Conservation (phyloP, 202 grass and related monocot species). For the Panicum virgatum region DNA sequence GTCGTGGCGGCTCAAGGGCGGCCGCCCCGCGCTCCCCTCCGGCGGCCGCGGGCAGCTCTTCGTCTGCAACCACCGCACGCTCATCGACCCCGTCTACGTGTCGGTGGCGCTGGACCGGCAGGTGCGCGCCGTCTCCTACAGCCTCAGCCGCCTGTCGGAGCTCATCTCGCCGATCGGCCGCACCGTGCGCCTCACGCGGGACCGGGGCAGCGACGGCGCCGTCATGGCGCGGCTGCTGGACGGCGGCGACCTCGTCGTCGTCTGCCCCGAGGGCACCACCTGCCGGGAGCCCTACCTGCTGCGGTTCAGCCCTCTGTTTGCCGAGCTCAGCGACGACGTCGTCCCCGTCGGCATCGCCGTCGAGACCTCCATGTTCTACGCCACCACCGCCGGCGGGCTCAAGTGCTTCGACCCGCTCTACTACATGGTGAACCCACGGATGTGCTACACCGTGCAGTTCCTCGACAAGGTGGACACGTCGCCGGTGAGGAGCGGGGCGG, state of each 20-base stretch:
- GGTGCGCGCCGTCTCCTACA: conserved; percentile 71
- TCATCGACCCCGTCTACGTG: conserved; percentile 69
- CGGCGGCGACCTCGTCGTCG: conserved; percentile 45
- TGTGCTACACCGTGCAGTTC: conserved; percentile 67
- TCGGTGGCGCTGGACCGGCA: conserved; percentile 46
- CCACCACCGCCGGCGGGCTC: conserved; percentile 62
- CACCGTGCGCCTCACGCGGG: conserved; percentile 48
- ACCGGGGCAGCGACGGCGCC: conserved; percentile 29
- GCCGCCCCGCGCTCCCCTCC: not conserved
- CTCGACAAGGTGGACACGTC: conserved; percentile 44
- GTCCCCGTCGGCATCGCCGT: conserved; percentile 59
- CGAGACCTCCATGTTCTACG: conserved; percentile 71
- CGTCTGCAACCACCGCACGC: conserved; percentile 82
- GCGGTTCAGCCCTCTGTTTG: conserved; percentile 78
- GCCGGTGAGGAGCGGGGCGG: not conserved
- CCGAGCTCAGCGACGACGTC: conserved; percentile 62
- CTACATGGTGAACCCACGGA: conserved; percentile 60
- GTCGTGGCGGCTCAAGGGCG: conserved; percentile 55
- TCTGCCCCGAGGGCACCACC: conserved; percentile 64
- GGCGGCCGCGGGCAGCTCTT: conserved; percentile 44
- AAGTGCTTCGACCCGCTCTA: conserved; percentile 81
- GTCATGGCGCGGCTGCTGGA: conserved; percentile 50
- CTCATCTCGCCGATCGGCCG: conserved; percentile 66
- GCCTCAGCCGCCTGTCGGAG: conserved; percentile 60
- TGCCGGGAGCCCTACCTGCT: conserved; percentile 69